phyloP scores from a whole-genome alignment of 2,329 filamentous ascomycete genomes.

The Simplicillium aogashimaense region DNA sequence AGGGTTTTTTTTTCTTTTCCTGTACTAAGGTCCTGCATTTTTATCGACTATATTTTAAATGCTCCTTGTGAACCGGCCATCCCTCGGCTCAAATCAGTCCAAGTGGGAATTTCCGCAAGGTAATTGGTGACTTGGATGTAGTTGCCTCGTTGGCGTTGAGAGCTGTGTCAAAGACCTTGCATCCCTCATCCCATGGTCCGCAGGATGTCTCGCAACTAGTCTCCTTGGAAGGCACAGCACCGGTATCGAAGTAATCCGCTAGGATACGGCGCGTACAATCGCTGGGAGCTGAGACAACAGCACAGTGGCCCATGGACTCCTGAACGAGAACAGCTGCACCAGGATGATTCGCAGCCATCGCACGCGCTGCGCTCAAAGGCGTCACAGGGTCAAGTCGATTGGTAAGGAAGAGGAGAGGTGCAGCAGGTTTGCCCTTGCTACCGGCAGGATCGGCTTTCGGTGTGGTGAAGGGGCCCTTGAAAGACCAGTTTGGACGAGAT shows the following conservation, averaged over 20 bases:
- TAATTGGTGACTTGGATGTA: not conserved
- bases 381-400: slow-evolving; percentile 28
- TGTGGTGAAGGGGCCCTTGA: slow-evolving; percentile 22
- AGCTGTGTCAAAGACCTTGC: too few relatives aligned
- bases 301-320: slow-evolving; percentile 12
- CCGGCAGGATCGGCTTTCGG: slow-evolving; percentile 11
- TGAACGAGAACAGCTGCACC: slow-evolving; percentile 14
- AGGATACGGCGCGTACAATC: slow-evolving; percentile 11
- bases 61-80: too few relatives aligned
- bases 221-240: slow-evolving; percentile 15
- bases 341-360: slow-evolving; percentile 9
- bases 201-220: slow-evolving; percentile 13
- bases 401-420: slow-evolving; percentile 26
- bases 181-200: slow-evolving; percentile 6
- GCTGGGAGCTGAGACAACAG: slow-evolving; percentile 7
- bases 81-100: too few relatives aligned
- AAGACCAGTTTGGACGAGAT: slow-evolving; percentile 28
- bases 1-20: too few relatives aligned
- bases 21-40: too few relatives aligned
- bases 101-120: too few relatives aligned
- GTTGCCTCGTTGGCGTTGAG: too few relatives aligned
- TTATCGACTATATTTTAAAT: too few relatives aligned
- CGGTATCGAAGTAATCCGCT: slow-evolving; percentile 18
- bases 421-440: slow-evolving; percentile 15
- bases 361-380: slow-evolving; percentile 23